A percentile compares a stretch with the other conserved stretches of the same genome.
phyloP scores from a whole-genome alignment of 73 alveolate species.

The Diophrys sp. region DNA sequence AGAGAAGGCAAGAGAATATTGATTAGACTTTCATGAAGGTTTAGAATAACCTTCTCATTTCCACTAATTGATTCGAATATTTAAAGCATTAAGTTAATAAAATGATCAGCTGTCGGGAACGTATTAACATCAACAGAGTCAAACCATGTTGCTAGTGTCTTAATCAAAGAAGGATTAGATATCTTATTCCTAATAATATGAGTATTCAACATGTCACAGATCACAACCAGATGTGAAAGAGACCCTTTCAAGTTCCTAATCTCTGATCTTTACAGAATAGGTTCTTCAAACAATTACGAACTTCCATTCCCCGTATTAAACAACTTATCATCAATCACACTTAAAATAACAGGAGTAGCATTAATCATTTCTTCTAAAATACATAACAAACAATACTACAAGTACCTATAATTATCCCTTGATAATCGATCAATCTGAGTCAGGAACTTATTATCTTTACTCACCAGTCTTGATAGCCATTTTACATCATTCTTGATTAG shows the following conservation, averaged over 20 bases:
- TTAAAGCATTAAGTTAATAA: conserved; percentile 38
- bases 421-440: conserved; percentile 59
- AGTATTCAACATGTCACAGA: not conserved
- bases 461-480: conserved; percentile 57
- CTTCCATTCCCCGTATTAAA: no score
- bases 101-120: conserved; percentile 48
- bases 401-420: conserved; percentile 72
- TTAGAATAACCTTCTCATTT: conserved; percentile 20
- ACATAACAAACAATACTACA: conserved; percentile 69
- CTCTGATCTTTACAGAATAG: not conserved
- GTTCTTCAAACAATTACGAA: no score
- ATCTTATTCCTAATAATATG: not conserved
- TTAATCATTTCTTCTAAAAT: conserved; percentile 61
- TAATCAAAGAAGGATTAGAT: not conserved
- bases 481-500: conserved; percentile 63
- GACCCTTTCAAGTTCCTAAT: conserved; percentile 7
- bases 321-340: no score
- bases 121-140: conserved; percentile 23
- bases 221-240: not conserved
- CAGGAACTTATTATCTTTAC: conserved; percentile 71
- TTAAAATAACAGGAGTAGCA: conserved; percentile 54
- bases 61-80: conserved; percentile 48
- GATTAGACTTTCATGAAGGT: conserved; percentile 38
- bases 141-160: not conserved
- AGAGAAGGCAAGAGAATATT: conserved; percentile 37